Base-by-base conservation (phyloP, 345 rosid species). In the Capsella bursapastoris region DNA sequence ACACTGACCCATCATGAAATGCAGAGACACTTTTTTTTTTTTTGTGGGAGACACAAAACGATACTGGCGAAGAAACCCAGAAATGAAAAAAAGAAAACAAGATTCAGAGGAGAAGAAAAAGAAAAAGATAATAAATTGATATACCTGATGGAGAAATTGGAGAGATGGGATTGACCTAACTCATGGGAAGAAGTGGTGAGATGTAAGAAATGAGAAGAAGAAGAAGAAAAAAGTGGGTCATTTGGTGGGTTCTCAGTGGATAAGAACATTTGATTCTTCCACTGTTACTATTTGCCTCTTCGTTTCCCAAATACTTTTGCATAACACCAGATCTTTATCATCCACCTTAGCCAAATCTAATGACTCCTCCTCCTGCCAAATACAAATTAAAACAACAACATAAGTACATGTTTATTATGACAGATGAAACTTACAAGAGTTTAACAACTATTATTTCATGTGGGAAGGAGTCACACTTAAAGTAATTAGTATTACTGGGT, bases 81-180 rank as follows among this genome's bases (percentile, higher is more conserved):
- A 59, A 64, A 59, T 4, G 3, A 28, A 15, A 40, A 57, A 18
- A 22, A 37, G 0, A 6, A 10, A 16, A n/a, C 8, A 1, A 64
- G 57, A 43, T 35, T 64, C 29, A 51, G 53, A 62, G 52, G 38
- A 60, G 49, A 32, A 6, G 9, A 18, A 27, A 49, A 41, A 12
- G 13, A 49, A 41, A 35, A 35, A 35, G 18, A 44, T 14, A 31
- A 37, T n/a, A 0, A 38, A 50, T 60, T 44, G 37, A 34, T 7
- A n/a, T 84, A 93, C 98, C 98, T 89, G 83, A 93, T 89, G 74
- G 97, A 93, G 91, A 93, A 93, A 52, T 80, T 85, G 45, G 88
- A 78, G 79, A 72, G 85, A 69, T 82, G 79, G 44, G 80, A 31
- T 22, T 57, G 78, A 73, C 27, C 69, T 69, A 63, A 75, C 57